Evolutionary conservation across 2,329 filamentous ascomycete genomes (phyloP), one percentile per base, ranked within the genome.

Genomic region (Nectriaceae sp.): DNA sequence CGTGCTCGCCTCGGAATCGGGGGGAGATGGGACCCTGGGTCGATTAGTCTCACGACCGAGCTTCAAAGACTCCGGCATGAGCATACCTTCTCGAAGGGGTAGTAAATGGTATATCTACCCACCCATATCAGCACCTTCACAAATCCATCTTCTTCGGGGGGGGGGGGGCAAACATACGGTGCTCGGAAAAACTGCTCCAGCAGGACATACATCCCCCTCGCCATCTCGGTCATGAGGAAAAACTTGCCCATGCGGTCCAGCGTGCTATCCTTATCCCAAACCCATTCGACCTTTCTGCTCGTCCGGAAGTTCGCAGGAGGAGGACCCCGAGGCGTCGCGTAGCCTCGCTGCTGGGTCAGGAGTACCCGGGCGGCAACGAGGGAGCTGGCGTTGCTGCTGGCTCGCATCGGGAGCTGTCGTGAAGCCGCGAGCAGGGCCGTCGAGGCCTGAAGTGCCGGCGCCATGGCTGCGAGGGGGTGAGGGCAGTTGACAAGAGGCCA

Each of bases 151-250:
- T 5, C 21, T 13, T 21, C 18, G n/a, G n/a, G n/a, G n/a, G n/a
- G 11, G 16, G 35, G 22, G 21, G 21, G 11, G 11, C 22, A 6
- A 40, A 91, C 91, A 81, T 82, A 97, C 89, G 94, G 92, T 75
- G 93, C 90, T 72, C 94, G 82, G 80, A 99, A 97, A 83, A 88
- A 99, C 78, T 99, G 93, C 82, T 99, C 94, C 68, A 99, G 70
- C 73, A 94, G 84, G 60, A 99, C 86, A 69, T 97, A 99, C 94
- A 99, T 97, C 73, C 94, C 94, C 67, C 94, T 85, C 70, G 90
- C 82, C 88, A 97, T 94, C 80, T 99, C 94, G 45, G 89, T 86
- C 79, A 97, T 77, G 69, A 99, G 82, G 76, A 99, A 99, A 79
- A 91, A 97, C 70, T 92, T 94, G 62, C 89, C 91, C 55, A 90